Evolutionary conservation across 495 filamentous ascomycete species (phyloP), one percentile per base, ranked within the genome.

Genomic region (Talaromyces trachyspermus): DNA sequence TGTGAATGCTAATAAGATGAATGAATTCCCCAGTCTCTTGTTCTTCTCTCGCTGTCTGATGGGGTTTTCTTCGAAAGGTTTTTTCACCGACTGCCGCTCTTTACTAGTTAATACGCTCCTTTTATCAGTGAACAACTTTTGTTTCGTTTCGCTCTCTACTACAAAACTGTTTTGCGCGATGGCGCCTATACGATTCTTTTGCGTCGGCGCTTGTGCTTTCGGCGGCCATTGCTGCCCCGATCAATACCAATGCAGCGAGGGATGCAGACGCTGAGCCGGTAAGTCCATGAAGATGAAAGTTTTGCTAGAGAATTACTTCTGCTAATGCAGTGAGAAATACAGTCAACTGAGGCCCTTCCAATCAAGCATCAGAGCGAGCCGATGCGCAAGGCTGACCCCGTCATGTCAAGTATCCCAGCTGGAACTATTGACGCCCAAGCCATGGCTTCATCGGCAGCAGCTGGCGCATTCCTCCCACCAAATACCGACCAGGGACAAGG

Each of bases 181-280:
- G 30, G 44, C 44, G 30, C 44, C 44, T 25, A 37, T 46, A 23
- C 29, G 23, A 25, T 35, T 24, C 11, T 24, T 46, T 46, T 26
- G 25, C 44, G 4, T 35, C 44, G 5, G 44, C 44, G 5, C 8
- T 46, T 12, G 30, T 46, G 30, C 44, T 46, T 4, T 14, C 44
- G 18, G 32, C 30, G 11, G 44, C 32, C 2, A 9, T 35, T n/a
- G 44, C 44, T 29, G 44, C 27, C 15, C 42, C 42, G 5, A 33
- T 45, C 25, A 4, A 45, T 30, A 9, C 29, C 20, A 33, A 45
- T 19, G 17, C 20, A 26, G 26, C 14, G 14, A 10, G 15, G 11
- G 15, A 18, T 18, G 42, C 20, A 2, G 22, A 20, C 2, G 42
- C 12, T 6, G 42, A 19, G 5, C 12, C 40, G 18, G 29, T 45